phyloP scores from a whole-genome alignment of 2,329 filamentous ascomycete species.

The Ophiostoma quercus region DNA sequence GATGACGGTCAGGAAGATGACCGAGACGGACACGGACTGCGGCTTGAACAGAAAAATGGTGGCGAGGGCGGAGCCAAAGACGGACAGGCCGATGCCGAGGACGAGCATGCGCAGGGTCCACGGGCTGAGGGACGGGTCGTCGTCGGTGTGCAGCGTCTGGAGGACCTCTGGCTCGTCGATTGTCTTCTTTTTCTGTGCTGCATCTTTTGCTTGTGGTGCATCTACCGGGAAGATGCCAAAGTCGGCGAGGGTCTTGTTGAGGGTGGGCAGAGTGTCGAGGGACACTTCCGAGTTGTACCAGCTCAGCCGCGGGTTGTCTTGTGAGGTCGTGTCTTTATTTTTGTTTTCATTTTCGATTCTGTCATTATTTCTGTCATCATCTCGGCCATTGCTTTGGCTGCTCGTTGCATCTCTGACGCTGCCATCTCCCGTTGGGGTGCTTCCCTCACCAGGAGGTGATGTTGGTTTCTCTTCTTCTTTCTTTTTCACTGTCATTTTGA shows the following conservation, averaged over 20 bases:
- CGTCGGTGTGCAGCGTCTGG: background rate
- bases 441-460: background rate
- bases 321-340: background rate
- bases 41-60: background rate
- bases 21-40: background rate
- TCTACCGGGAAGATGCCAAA: background rate
- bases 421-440: background rate
- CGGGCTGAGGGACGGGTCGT: background rate
- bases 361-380: background rate
- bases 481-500: background rate
- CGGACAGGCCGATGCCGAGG: background rate
- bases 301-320: background rate
- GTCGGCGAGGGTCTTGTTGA: background rate
- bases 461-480: background rate
- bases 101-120: background rate
- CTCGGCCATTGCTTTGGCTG: background rate
- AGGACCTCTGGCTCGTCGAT: background rate
- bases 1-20: constrained; percentile 1
- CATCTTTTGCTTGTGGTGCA: background rate
- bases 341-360: background rate
- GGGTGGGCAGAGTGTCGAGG: background rate
- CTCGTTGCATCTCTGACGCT: background rate
- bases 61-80: background rate
- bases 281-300: background rate
- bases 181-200: background rate